Evolutionary conservation across 768 basidiomycete genomes (phyloP).

Genomic region (Suillus bovinus): DNA sequence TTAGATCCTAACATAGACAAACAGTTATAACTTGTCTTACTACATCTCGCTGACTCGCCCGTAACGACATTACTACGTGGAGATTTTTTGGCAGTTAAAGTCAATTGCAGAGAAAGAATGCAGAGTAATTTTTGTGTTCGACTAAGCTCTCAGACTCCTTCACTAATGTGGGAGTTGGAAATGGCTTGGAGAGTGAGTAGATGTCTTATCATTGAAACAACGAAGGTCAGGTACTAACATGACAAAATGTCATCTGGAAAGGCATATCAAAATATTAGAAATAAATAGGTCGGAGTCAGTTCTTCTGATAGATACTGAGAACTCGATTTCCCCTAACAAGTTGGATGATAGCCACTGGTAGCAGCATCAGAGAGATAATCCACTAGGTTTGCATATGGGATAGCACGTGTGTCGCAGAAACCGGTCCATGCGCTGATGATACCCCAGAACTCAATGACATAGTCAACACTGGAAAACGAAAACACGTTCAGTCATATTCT

Average conservation of each 20-base stretch:
- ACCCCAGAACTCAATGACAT: conserved; percentile 24
- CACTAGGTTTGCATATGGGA: conserved; percentile 24
- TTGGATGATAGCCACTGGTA: conserved; percentile 16
- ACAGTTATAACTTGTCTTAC: too few relatives aligned
- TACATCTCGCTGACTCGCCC: too few relatives aligned
- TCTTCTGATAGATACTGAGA: neutral
- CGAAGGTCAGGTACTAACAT: neutral
- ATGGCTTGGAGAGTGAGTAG: neutral
- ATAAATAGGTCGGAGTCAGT: neutral
- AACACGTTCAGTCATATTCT: neutral
- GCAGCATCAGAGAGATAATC: conserved; percentile 26
- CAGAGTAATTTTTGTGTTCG: too few relatives aligned
- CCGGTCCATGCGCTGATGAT: conserved; percentile 27
- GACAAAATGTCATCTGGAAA: neutral
- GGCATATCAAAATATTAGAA: neutral
- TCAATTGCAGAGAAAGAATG: too few relatives aligned
- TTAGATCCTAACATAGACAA: too few relatives aligned
- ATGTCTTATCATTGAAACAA: neutral
- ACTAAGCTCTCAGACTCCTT: too few relatives aligned
- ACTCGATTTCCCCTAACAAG: conserved; percentile 14
- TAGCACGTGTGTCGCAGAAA: conserved; percentile 20
- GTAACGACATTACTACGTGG: too few relatives aligned
- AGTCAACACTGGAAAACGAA: conserved; percentile 14
- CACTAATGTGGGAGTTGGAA: too few relatives aligned
- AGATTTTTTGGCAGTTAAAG: too few relatives aligned